Evolutionary conservation across 2,329 filamentous ascomycete species (phyloP).

Genomic region (Xylariales sp.): DNA sequence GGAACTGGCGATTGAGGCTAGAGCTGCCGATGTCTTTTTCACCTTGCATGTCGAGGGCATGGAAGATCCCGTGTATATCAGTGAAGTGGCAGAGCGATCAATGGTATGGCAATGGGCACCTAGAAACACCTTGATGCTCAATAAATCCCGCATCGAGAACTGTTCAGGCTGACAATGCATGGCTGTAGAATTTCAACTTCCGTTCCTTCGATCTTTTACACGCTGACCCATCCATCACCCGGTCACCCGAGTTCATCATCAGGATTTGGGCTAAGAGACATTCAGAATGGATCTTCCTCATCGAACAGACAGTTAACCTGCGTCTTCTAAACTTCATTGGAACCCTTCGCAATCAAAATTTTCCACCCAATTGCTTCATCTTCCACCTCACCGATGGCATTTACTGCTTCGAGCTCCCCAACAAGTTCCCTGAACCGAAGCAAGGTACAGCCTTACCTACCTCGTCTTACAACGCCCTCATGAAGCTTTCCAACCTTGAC

Average conservation of each 20-base stretch:
- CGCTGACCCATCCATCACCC: slow-evolving; percentile 59
- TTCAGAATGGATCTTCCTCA: slow-evolving; percentile 54
- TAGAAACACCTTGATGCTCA: no score
- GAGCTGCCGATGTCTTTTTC: slow-evolving; percentile 85
- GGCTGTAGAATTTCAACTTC: slow-evolving; percentile 75
- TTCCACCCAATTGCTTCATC: slow-evolving; percentile 77
- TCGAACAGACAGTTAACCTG: slow-evolving; percentile 70
- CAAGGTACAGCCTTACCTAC: slow-evolving; percentile 51
- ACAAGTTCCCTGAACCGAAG: slow-evolving; percentile 44
- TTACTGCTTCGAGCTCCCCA: slow-evolving; percentile 71
- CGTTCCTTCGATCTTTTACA: slow-evolving; percentile 72
- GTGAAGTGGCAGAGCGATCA: slow-evolving; percentile 72
- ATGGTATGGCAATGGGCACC: slow-evolving; percentile 52
- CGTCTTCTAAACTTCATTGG: slow-evolving; percentile 74
- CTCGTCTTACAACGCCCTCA: slow-evolving; percentile 81
- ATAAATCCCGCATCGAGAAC: no score
- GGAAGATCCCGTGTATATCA: slow-evolving; percentile 79
- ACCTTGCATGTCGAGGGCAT: slow-evolving; percentile 67
- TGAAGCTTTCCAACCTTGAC: slow-evolving; percentile 83
- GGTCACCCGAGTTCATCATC: slow-evolving; percentile 60
- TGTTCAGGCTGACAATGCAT: slow-evolving; percentile 13
- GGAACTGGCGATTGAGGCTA: slow-evolving; percentile 64
- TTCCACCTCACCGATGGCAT: slow-evolving; percentile 84
- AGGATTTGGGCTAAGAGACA: slow-evolving; percentile 68
- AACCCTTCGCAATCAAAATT: slow-evolving; percentile 62